Evolutionary conservation across 2,329 filamentous ascomycete genomes (phyloP).

Genomic region (Arthroderma sp.): DNA sequence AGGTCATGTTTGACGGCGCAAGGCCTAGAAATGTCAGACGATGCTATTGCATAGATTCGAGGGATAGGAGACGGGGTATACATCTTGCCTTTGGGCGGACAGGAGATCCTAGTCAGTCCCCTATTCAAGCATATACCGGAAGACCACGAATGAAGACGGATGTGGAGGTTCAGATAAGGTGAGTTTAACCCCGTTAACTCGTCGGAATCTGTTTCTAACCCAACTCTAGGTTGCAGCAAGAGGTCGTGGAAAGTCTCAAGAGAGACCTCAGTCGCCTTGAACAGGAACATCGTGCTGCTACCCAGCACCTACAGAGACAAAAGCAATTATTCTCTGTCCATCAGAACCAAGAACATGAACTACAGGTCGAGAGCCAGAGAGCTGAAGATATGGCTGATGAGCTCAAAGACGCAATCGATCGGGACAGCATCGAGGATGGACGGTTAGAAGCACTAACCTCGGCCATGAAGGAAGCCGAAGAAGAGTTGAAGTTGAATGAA

Average conservation of each 20-base stretch:
- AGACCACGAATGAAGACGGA: conserved; percentile 70
- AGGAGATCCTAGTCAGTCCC: conserved; percentile 40
- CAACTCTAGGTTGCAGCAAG: conserved; percentile 32
- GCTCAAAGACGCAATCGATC: conserved; percentile 53
- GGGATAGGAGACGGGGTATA: conserved; percentile 51
- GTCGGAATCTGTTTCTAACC: neutral
- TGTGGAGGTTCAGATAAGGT: conserved; percentile 53
- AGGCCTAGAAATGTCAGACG: conserved; percentile 58
- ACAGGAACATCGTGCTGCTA: conserved; percentile 37
- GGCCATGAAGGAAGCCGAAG: conserved; percentile 46
- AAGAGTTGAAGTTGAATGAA: conserved; percentile 33
- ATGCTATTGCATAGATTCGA: conserved; percentile 52
- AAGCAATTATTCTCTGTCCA: conserved; percentile 41
- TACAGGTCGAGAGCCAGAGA: conserved; percentile 47
- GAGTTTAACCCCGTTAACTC: conserved; percentile 10
- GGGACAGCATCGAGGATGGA: conserved; percentile 51
- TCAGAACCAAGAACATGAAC: conserved; percentile 33
- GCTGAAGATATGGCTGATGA: conserved; percentile 52
- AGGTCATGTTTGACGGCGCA: conserved; percentile 53
- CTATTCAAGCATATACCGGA: conserved; percentile 42
- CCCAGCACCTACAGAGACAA: conserved; percentile 40
- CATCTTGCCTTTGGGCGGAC: conserved; percentile 43
- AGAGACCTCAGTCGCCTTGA: conserved; percentile 44
- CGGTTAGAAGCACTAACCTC: conserved; percentile 48
- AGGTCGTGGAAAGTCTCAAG: conserved; percentile 42